Base-by-base conservation (phyloP, 164 flowering plant species). In the Vitis rotundifolia region DNA sequence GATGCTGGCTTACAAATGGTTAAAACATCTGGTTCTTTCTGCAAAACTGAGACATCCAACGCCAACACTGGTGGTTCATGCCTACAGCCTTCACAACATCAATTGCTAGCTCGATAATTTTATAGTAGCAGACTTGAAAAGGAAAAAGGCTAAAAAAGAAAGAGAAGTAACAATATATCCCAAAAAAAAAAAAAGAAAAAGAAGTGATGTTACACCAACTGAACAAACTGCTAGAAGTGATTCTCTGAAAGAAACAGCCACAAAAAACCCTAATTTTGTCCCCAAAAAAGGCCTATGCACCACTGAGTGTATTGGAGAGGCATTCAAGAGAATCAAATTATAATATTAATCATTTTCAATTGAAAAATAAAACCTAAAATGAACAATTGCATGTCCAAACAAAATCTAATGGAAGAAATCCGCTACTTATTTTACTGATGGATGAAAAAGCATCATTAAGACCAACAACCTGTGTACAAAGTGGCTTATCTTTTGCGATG, bases 21-120 rank as follows among this genome's bases (percentile, higher is more conserved):
- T 28, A 93, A 61, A 28, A 95, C 92, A 73, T 93, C 96, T 13
- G 84, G 69, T 67, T 89, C 98, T 69, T 86, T 75, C 11, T 77
- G 80, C 68, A 95, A 81, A 81, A 95, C 72, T 44, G 84, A 48
- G 29, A 95, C 76, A 75, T 83, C 90, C 77, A 56, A 79, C 18
- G 90, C 88, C 94, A 89, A 80, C 64, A 91, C 99, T 8, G 99
- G 98, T 3, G 98, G 98, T 83, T 95, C 99, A 81, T 95, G 98
- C 93, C 99, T 94, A 77, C 80, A 85, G 49, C 58, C 73, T 73
- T 77, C 63, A 18, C 5, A 12, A 69, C 26, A 74, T 79, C 75
- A 82, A 66, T 72, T 29, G 47, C 63, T 16, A 63, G 31, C 47
- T 49, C 16, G 14, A 75, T 49, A 73, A 63, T 59, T 68, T 31